Percentiles rank a stretch among this genome's conserved stretches.
These are phyloP conservation scores for Syzygium oleosum DNA, from an alignment of 345 rosid species.

Conservation along the genomic window DNA sequence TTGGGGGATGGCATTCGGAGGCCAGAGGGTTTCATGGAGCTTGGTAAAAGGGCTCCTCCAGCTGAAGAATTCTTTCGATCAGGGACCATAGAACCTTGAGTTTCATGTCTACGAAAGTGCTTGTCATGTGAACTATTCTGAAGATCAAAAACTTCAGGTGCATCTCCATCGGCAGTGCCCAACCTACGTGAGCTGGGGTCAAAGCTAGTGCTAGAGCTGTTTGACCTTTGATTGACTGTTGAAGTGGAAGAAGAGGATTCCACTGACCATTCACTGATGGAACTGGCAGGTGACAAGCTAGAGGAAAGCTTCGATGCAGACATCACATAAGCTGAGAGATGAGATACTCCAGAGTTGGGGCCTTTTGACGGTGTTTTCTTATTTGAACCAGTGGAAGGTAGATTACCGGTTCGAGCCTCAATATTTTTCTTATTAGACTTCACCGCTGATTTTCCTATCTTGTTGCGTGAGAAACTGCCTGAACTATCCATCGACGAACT, in stretches of 20 bases:
- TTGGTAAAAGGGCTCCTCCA: slow-evolving; percentile 20
- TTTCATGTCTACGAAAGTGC: slow-evolving; percentile 20
- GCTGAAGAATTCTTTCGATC: slow-evolving; percentile 24
- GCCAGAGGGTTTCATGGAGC: slow-evolving; percentile 62
- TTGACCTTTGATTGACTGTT: slow-evolving; percentile 40
- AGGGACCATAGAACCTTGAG: slow-evolving; percentile 9
- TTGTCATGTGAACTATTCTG: slow-evolving; percentile 15
- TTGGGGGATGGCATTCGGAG: slow-evolving; percentile 95
- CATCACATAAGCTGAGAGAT: slow-evolving; percentile 30
- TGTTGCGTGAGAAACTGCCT: slow-evolving; percentile 43
- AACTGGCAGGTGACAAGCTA: slow-evolving; percentile 52
- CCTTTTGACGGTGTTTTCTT: slow-evolving; percentile 28
- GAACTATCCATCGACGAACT: slow-evolving; percentile 63
- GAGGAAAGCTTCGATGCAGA: slow-evolving; percentile 39
- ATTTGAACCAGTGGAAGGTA: slow-evolving; percentile 22
- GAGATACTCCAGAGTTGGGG: slow-evolving; percentile 23
- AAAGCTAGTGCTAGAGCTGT: slow-evolving; percentile 28
- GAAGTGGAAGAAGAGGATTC: slow-evolving; percentile 46
- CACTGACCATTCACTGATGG: slow-evolving; percentile 75
- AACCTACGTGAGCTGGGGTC: slow-evolving; percentile 22
- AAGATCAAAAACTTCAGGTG: slow-evolving; percentile 21
- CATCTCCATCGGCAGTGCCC: slow-evolving; percentile 5
- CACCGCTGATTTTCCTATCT: slow-evolving; percentile 25
- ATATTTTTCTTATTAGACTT: slow-evolving; percentile 23
- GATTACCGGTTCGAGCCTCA: slow-evolving; percentile 19